These are phyloP conservation scores for Vaccinium vitisidaea DNA, from an alignment of 148 eudicot genomes.

Conservation along the genomic window DNA sequence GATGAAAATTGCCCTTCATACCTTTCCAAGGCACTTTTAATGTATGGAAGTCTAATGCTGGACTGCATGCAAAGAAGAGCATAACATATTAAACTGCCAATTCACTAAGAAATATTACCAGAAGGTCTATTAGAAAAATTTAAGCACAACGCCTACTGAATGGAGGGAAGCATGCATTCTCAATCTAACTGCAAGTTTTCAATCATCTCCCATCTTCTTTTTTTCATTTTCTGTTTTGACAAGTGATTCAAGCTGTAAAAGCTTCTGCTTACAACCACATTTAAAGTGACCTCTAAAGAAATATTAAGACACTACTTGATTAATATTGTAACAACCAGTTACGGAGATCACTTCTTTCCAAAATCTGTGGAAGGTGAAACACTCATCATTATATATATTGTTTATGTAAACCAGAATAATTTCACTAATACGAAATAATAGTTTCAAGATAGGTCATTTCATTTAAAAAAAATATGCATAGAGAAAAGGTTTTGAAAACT, in stretches of 20 bases:
- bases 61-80: slow-evolving; percentile 54
- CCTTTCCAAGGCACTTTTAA: slow-evolving; percentile 66
- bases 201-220: background rate
- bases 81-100: background rate
- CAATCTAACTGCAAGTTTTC: slow-evolving; percentile 2
- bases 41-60: slow-evolving; percentile 84
- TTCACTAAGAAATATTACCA: background rate
- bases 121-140: slow-evolving; percentile 2
- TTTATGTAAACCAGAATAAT: background rate
- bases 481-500: background rate
- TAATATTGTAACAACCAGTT: background rate
- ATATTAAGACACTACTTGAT: background rate
- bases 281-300: background rate
- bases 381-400: background rate
- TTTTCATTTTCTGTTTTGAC: background rate
- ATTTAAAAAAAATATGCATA: background rate
- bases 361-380: background rate
- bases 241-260: background rate
- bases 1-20: slow-evolving; percentile 71
- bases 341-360: background rate
- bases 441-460: background rate
- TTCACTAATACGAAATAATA: background rate
- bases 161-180: slow-evolving; percentile 4
- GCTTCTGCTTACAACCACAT: background rate
- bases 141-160: background rate